Evolutionary conservation across 441 rosid genomes (phyloP).

Genomic region (Euphorbia schlechtendalii): DNA sequence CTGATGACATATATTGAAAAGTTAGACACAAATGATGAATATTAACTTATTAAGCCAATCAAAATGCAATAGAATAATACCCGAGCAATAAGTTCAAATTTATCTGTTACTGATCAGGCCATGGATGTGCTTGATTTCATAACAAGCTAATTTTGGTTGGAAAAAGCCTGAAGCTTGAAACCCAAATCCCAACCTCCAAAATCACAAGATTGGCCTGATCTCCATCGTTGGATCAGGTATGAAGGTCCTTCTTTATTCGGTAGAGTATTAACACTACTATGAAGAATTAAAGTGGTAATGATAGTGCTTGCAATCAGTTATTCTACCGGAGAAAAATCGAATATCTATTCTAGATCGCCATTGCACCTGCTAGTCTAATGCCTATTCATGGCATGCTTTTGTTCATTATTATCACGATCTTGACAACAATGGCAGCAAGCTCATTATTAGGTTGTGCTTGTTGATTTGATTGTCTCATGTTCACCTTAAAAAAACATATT

Average conservation of each 20-base stretch:
- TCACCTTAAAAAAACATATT: conserved; percentile 64
- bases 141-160: conserved; percentile 33
- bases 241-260: conserved; percentile 88
- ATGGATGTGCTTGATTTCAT: conserved; percentile 32
- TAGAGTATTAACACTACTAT: conserved; percentile 71
- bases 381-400: too few species aligned
- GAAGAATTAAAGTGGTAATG: conserved; percentile 65
- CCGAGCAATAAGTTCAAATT: too few species aligned
- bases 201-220: conserved; percentile 85
- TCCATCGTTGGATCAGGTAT: conserved; percentile 82
- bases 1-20: conserved; percentile 31
- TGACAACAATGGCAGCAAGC: conserved; percentile 79
- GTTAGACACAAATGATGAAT: neutral
- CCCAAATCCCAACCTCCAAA: conserved; percentile 99
- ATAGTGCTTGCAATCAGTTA: conserved; percentile 24
- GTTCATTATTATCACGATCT: conserved; percentile 33
- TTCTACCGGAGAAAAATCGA: conserved; percentile 18
- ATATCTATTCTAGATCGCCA: conserved; percentile 20
- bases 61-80: neutral
- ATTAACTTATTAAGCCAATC: conserved; percentile 4
- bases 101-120: conserved; percentile 20
- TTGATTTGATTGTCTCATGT: conserved; percentile 34
- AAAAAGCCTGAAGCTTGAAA: conserved; percentile 64
- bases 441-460: conserved; percentile 53
- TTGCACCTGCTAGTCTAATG: too few species aligned